These are phyloP conservation scores for Avena insularis DNA, from an alignment of 176 grass and related monocot genomes.

Conservation along the genomic window DNA sequence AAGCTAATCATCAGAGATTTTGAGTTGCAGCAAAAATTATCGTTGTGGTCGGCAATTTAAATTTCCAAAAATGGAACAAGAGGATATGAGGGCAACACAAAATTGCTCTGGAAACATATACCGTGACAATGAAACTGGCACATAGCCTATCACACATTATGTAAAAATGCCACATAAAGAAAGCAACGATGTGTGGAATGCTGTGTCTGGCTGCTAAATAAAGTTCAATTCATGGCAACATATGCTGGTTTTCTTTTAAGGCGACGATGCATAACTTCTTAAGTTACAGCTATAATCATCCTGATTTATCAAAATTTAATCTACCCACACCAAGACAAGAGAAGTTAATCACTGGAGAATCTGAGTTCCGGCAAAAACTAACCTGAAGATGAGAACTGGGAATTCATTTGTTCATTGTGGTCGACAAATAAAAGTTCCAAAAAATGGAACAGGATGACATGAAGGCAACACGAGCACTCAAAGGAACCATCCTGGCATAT, in stretches of 20 bases:
- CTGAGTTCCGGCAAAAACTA: conserved; percentile 36
- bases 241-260: conserved; percentile 1
- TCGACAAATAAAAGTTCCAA: conserved; percentile 94
- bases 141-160: conserved; percentile 4
- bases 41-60: conserved; percentile 71
- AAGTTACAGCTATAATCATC: conserved; percentile 10
- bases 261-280: background rate
- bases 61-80: conserved; percentile 92
- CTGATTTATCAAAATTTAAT: background rate
- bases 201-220: background rate
- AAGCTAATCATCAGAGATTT: conserved; percentile 19
- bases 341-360: conserved; percentile 26
- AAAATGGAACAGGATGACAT: conserved; percentile 97
- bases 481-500: conserved; percentile 74
- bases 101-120: background rate
- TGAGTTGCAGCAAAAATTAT: conserved; percentile 41
- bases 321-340: background rate
- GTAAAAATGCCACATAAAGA: conserved; percentile 7
- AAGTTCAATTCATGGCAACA: conserved; percentile 9
- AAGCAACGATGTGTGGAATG: conserved; percentile 7
- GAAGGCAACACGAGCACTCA: conserved; percentile 88
- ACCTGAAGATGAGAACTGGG: conserved; percentile 47
- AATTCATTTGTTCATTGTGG: conserved; percentile 82
- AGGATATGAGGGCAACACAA: conserved; percentile 82
- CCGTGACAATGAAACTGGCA: conserved; percentile 14